These are phyloP conservation scores for Chytriomyces sp. DNA, from an alignment of 192 early-diverging fungal genomes.

Conservation along the genomic window DNA sequence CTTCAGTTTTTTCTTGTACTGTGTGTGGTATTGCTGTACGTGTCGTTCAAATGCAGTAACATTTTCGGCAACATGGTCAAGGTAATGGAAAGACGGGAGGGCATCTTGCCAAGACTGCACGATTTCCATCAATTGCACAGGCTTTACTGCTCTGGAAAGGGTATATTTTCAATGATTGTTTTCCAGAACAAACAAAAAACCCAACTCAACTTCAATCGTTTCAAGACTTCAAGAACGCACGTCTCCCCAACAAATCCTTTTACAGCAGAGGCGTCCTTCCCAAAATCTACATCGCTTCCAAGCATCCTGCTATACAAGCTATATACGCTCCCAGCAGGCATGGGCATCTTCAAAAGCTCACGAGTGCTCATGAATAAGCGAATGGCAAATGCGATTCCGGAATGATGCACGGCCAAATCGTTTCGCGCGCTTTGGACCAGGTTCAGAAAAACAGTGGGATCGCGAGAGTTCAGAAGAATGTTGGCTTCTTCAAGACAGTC, in stretches of 20 bases:
- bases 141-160: background rate
- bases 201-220: conserved; percentile 24
- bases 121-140: background rate
- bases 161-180: background rate
- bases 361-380: conserved; percentile 1
- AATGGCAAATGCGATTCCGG: background rate
- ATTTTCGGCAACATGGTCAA: background rate
- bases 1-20: background rate
- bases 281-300: background rate
- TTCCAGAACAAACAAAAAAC: background rate
- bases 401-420: background rate
- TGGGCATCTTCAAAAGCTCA: conserved; percentile 8
- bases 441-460: background rate
- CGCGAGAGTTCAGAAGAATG: background rate
- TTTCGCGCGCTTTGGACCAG: background rate
- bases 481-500: conserved; percentile 14
- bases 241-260: conserved; percentile 5
- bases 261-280: too few species aligned
- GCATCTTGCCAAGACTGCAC: background rate
- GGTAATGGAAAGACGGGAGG: background rate
- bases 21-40: background rate
- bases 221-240: conserved; percentile 14
- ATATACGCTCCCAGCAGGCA: background rate
- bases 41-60: background rate
- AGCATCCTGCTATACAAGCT: conserved; percentile 14